Percentiles rank a stretch among this genome's conserved stretches.
Conservation (phyloP, 768 basidiomycete genomes). For the Boletellus ananiceps region DNA sequence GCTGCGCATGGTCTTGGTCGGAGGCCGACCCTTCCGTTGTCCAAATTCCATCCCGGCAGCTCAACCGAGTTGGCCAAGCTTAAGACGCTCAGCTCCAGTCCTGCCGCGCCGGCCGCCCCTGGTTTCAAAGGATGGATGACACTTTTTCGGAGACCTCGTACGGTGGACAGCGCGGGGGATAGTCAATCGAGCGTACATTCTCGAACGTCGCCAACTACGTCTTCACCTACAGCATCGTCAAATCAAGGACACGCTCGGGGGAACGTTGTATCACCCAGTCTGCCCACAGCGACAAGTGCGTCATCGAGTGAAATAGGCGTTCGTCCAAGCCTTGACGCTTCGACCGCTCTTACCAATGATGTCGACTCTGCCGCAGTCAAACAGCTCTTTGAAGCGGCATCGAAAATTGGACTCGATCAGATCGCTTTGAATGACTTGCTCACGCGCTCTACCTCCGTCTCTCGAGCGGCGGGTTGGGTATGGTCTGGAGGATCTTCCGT, state of each 20-base stretch:
- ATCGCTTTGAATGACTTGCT: conserved; percentile 65
- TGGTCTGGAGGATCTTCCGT: conserved; percentile 25
- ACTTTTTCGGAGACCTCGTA: conserved; percentile 51
- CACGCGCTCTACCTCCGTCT: conserved; percentile 64
- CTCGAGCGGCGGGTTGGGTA: conserved; percentile 46
- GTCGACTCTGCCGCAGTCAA: conserved; percentile 53
- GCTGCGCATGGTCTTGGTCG: conserved; percentile 36
- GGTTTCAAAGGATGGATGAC: conserved; percentile 80
- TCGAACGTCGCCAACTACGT: conserved; percentile 30
- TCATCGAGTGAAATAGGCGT: conserved; percentile 12
- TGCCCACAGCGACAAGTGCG: conserved; percentile 5
- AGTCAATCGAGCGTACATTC: conserved; percentile 30
- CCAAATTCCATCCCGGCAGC: conserved; percentile 34
- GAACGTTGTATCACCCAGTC: conserved; percentile 26
- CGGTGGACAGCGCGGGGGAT: conserved; percentile 23
- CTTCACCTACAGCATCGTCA: conserved; percentile 32
- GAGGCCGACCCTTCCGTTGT: conserved; percentile 47
- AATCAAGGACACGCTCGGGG: conserved; percentile 32
- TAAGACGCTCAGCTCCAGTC: conserved; percentile 52
- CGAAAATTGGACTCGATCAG: conserved; percentile 71
- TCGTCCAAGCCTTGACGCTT: conserved; percentile 24
- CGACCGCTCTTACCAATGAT: conserved; percentile 22
- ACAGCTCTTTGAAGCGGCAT: conserved; percentile 74
- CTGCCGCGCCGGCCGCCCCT: conserved; percentile 69
- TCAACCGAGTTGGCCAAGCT: conserved; percentile 49